A percentile compares a stretch with the other conserved stretches of the same genome.
Evolutionary conservation across 2,329 filamentous ascomycete genomes (phyloP).

Genomic region (Stagonosporopsis rhizophila): DNA sequence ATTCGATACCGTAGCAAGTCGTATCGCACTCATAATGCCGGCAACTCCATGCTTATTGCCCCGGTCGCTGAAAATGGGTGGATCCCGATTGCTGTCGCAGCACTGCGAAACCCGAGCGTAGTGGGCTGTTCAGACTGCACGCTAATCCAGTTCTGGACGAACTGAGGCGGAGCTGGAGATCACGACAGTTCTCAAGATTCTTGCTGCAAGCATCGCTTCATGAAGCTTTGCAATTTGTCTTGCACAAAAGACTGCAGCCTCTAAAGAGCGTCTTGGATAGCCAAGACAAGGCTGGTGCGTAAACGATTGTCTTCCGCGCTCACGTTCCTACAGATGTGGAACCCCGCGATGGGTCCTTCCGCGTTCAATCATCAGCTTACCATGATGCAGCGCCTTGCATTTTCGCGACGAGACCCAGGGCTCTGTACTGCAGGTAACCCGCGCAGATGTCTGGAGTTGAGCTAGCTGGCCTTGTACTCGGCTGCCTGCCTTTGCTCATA

Average conservation of each 20-base stretch:
- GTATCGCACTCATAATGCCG: conserved; percentile 32
- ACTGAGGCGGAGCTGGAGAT: conserved; percentile 13
- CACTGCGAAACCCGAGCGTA: neutral
- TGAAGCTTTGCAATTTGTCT: neutral
- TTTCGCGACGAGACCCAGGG: neutral
- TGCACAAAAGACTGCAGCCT: neutral
- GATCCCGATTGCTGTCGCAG: conserved; percentile 1
- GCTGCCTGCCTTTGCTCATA: conserved; percentile 49
- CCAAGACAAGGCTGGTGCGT: conserved; percentile 10
- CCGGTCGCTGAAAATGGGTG: conserved; percentile 4
- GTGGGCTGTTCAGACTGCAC: conserved; percentile 1
- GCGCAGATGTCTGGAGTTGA: conserved; percentile 42
- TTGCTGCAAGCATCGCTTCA: neutral
- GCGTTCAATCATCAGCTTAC: conserved; percentile 15
- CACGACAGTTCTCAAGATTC: conserved; percentile 1
- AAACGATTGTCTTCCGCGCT: conserved; percentile 3
- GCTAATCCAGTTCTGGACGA: conserved; percentile 14
- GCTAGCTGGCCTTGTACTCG: conserved; percentile 46
- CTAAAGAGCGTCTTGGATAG: neutral
- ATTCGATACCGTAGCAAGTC: conserved; percentile 40
- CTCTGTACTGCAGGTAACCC: neutral
- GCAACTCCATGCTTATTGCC: conserved; percentile 20
- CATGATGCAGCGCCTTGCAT: conserved; percentile 16
- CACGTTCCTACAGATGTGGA: conserved; percentile 6
- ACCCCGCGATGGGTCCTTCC: conserved; percentile 17